Evolutionary conservation across 257 asterid species (phyloP).

Genomic region (Ballota nigra): DNA sequence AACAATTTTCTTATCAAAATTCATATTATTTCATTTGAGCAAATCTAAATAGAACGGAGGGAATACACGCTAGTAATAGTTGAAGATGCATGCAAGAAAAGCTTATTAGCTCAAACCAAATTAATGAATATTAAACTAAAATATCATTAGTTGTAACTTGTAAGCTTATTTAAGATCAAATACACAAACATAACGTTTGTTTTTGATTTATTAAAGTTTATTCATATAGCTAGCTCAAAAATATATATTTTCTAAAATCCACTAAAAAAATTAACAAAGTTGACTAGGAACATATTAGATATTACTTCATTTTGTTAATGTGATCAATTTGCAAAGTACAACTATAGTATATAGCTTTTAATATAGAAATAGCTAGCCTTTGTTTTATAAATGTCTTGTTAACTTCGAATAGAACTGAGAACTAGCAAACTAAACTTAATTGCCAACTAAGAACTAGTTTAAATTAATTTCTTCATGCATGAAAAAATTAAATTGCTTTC

Average conservation of each 20-base stretch:
- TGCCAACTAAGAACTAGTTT: too few relatives aligned
- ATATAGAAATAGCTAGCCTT: too few relatives aligned
- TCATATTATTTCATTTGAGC: too few relatives aligned
- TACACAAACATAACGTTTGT: background rate
- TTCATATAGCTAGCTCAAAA: background rate
- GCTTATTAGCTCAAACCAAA: background rate
- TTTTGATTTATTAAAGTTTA: background rate
- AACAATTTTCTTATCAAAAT: too few relatives aligned
- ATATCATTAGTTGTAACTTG: background rate
- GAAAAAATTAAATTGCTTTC: background rate
- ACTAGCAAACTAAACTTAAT: background rate
- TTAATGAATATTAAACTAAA: background rate
- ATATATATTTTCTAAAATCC: background rate
- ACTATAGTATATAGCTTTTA: too few relatives aligned
- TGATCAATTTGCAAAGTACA: too few relatives aligned
- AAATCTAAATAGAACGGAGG: too few relatives aligned
- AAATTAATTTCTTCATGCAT: background rate
- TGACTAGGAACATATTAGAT: background rate
- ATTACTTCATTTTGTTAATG: background rate
- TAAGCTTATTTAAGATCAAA: too few relatives aligned
- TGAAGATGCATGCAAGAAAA: background rate
- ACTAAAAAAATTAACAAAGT: background rate
- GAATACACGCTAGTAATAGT: too few relatives aligned
- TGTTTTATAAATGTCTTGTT: too few relatives aligned
- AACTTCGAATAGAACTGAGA: too few relatives aligned